These are phyloP conservation scores for Ciborinia camelliae DNA, from an alignment of 2,329 filamentous ascomycete genomes.

Conservation along the genomic window DNA sequence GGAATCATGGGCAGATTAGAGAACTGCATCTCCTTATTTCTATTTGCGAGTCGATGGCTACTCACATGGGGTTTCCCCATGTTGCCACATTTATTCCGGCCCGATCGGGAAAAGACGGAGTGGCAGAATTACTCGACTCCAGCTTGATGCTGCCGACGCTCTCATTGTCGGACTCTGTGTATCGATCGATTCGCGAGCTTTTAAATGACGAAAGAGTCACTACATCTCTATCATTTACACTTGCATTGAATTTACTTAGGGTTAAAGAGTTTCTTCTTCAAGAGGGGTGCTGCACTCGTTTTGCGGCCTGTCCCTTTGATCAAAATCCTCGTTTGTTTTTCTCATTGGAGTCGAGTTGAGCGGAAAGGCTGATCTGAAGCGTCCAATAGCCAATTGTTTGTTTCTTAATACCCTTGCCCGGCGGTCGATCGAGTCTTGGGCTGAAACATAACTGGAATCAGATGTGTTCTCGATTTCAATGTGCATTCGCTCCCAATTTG, in stretches of 20 bases:
- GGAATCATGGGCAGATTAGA: not conserved
- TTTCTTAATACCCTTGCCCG: not conserved
- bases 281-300: not conserved
- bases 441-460: not conserved
- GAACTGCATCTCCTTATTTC: not conserved
- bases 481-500: not conserved
- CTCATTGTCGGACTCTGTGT: too few relatives aligned
- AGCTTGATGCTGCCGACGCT: too few relatives aligned
- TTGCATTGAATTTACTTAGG: not conserved
- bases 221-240: not conserved
- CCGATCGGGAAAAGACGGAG: too few relatives aligned
- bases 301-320: not conserved
- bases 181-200: not conserved
- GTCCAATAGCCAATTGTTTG: not conserved
- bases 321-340: not conserved
- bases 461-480: too few relatives aligned
- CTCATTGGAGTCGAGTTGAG: not conserved
- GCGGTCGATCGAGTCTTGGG: not conserved
- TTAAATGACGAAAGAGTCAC: not conserved
- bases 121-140: too few relatives aligned
- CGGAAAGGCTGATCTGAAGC: not conserved
- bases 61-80: too few relatives aligned
- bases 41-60: not conserved
- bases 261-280: not conserved
- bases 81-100: too few relatives aligned